Conservation (phyloP, 768 basidiomycete species). For the Coprinellus aureogranulatus region DNA sequence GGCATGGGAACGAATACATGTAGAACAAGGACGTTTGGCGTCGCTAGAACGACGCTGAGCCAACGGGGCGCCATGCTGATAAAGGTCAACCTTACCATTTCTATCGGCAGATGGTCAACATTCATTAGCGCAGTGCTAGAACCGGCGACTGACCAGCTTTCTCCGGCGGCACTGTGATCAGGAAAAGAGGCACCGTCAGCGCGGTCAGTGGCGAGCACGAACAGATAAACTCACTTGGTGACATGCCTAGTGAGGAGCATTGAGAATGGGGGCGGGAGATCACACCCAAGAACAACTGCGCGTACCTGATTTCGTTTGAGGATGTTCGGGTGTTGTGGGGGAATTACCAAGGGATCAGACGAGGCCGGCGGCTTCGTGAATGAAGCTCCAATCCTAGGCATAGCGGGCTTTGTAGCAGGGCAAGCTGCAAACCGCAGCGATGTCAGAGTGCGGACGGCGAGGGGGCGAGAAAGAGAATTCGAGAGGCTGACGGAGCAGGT, state of each 20-base stretch:
- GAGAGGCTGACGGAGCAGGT: neutral
- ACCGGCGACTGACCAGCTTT: conserved; percentile 55
- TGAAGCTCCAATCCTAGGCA: conserved; percentile 1
- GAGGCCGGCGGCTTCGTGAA: conserved; percentile 16
- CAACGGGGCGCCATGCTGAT: neutral
- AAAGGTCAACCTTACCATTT: conserved; percentile 51
- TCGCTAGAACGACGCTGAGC: conserved; percentile 44
- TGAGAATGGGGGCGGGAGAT: neutral
- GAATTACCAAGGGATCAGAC: conserved; percentile 22
- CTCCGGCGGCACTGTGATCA: conserved; percentile 63
- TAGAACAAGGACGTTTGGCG: conserved; percentile 73
- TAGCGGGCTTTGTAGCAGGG: neutral
- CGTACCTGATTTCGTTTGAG: conserved; percentile 53
- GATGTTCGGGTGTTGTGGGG: conserved; percentile 41
- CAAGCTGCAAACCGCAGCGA: neutral
- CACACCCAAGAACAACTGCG: conserved; percentile 4
- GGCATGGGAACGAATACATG: conserved; percentile 72
- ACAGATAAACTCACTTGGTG: conserved; percentile 42
- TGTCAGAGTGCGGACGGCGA: neutral
- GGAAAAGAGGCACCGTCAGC: conserved; percentile 16
- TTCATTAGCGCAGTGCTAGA: neutral
- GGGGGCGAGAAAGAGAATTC: conserved; percentile 14
- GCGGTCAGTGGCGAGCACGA: neutral
- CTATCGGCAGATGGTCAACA: conserved; percentile 29
- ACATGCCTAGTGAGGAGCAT: conserved; percentile 40